Evolutionary conservation across 2,329 filamentous ascomycete genomes (phyloP).

Genomic region (Celoporthe dispersa): DNA sequence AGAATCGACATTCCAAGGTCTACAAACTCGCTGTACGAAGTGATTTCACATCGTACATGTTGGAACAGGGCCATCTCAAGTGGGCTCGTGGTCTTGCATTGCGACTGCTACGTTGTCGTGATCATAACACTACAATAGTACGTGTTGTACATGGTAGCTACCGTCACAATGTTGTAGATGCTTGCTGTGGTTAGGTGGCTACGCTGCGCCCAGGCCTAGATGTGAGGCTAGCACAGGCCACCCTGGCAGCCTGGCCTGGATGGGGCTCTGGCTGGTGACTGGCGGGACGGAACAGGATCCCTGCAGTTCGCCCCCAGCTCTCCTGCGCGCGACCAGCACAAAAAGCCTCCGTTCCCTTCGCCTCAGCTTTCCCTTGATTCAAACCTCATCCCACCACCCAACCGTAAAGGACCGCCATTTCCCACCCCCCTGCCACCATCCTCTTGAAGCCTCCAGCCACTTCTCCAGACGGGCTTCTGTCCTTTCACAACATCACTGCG

Average conservation of each 20-base stretch:
- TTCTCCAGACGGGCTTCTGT: background rate
- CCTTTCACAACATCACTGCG: background rate
- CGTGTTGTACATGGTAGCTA: background rate
- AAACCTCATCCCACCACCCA: conserved; percentile 4
- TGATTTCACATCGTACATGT: background rate
- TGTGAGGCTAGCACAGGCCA: background rate
- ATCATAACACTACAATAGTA: background rate
- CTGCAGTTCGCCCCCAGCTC: conserved; percentile 14
- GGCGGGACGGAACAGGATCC: background rate
- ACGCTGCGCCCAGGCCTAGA: background rate
- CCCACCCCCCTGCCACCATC: background rate
- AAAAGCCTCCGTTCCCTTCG: conserved; percentile 10
- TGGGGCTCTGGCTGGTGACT: conserved; percentile 3
- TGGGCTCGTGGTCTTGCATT: background rate
- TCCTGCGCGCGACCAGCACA: conserved; percentile 4
- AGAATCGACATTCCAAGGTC: background rate
- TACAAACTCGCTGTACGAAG: background rate
- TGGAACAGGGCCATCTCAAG: background rate
- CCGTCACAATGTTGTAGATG: conserved; percentile 1
- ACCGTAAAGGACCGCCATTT: conserved; percentile 3
- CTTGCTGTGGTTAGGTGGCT: background rate
- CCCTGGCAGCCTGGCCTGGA: background rate
- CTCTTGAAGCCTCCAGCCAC: background rate
- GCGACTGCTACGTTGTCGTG: background rate
- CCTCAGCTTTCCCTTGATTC: conserved; percentile 11